phyloP scores from a whole-genome alignment of 2,329 filamentous ascomycete species.

The Neofusicoccum laricinum region DNA sequence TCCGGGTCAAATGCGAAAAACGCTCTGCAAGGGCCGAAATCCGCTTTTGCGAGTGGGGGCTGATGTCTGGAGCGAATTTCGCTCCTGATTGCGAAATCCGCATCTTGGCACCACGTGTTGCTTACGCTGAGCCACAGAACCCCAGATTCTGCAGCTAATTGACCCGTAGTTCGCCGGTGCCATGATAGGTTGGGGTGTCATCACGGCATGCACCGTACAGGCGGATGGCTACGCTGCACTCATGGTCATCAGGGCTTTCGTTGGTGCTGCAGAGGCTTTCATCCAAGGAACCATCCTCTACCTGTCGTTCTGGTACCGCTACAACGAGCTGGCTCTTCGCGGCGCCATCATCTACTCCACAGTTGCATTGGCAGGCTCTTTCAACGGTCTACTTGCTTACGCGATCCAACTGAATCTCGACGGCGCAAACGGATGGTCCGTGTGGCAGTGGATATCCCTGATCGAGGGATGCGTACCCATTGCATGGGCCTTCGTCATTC shows the following conservation, averaged over 20 bases:
- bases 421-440: not conserved
- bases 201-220: not conserved
- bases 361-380: not conserved
- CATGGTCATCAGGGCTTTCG: not conserved
- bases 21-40: too few species aligned
- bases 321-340: not conserved
- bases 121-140: not conserved
- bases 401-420: not conserved
- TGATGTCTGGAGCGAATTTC: too few species aligned
- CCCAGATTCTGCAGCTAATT: not conserved
- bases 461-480: not conserved
- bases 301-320: slow-evolving; percentile 3
- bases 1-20: too few species aligned
- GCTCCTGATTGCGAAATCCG: not conserved
- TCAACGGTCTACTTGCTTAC: not conserved
- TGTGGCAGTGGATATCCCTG: not conserved
- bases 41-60: too few species aligned
- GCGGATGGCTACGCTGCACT: not conserved
- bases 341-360: slow-evolving; percentile 2
- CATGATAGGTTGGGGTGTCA: not conserved
- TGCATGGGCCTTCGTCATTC: not conserved
- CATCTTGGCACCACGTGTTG: not conserved
- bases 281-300: not conserved
- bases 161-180: not conserved
- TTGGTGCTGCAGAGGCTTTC: slow-evolving; percentile 1